Percentiles rank a stretch among this genome's conserved stretches.
These are phyloP conservation scores for Wickerhamiella bombiphila DNA, from an alignment of 805 yeast species.

Conservation along the genomic window DNA sequence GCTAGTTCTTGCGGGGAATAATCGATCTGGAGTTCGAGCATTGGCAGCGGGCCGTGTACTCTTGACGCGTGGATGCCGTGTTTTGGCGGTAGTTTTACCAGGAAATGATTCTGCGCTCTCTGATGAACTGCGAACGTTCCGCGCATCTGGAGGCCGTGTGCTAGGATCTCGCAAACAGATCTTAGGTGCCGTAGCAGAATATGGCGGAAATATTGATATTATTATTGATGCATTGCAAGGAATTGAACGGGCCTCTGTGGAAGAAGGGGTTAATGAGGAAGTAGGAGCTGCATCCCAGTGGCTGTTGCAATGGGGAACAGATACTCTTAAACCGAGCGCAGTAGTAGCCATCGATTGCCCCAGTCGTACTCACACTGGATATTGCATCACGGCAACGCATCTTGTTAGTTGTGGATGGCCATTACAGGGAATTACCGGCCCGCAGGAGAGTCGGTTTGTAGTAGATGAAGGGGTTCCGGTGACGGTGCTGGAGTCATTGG, in stretches of 20 bases:
- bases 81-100: slow-evolving; percentile 32
- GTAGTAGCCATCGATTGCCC: slow-evolving; percentile 65
- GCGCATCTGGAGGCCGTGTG: slow-evolving; percentile 56
- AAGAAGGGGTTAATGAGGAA: slow-evolving; percentile 31
- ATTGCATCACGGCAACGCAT: not conserved
- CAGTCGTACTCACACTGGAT: slow-evolving; percentile 32
- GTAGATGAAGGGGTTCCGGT: slow-evolving; percentile 2
- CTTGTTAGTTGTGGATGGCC: slow-evolving; percentile 2
- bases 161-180: slow-evolving; percentile 14
- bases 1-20: slow-evolving; percentile 48
- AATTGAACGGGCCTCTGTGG: slow-evolving; percentile 47
- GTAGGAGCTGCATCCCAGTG: slow-evolving; percentile 19
- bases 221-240: slow-evolving; percentile 79
- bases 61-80: slow-evolving; percentile 57
- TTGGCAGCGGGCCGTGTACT: slow-evolving; percentile 69
- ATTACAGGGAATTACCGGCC: slow-evolving; percentile 5
- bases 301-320: slow-evolving; percentile 56
- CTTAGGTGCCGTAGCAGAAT: slow-evolving; percentile 27
- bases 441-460: not conserved
- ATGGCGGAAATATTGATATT: slow-evolving; percentile 59
- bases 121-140: slow-evolving; percentile 41
- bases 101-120: slow-evolving; percentile 26
- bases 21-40: slow-evolving; percentile 59
- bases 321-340: slow-evolving; percentile 25
- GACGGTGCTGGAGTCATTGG: not conserved